Evolutionary conservation across 805 yeast genomes (phyloP), one percentile per base, ranked within the genome.

Genomic region (Cyberlindnera maritima): DNA sequence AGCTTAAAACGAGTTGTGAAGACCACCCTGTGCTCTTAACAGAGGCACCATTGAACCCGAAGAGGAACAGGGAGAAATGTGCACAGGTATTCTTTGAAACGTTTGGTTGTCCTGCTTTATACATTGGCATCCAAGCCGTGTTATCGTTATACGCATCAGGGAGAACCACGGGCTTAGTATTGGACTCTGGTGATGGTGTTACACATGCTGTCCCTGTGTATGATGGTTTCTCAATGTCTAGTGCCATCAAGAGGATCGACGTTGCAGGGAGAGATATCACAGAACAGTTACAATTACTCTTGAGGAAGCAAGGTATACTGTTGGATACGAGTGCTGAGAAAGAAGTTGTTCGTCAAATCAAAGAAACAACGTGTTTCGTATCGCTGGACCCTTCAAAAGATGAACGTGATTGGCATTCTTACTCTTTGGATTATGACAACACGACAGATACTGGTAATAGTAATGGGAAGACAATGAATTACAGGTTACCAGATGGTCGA

Each of bases 151-250:
- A 92, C 66, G 90, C 97, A 0, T 77, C 88, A 5, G 98, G 97
- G 0, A 70, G 88, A 54, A 91, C 97, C 8, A 90, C 96, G 0
- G 98, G 97, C 1, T 77, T 88, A 33, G 96, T 88, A 3, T 60
- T 92, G 12, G 97, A 91, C 60, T 78, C 85, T n/a, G 97, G 97
- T 5, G 97, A 91, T 64, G 97, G 97, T 4, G 96, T 89, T 21
- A 78, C 87, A 34, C 91, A 87, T 59, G 75, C 86, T 9, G 96
- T 89, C 2, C 97, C 97, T 0, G 88, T 92, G 0, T 92, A 80
- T 65, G 90, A 89, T 50, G 98, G 98, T 5, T 91, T 88, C 63
- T 74, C 91, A 12, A 62, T 91, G 14, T 83, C 91, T 0, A 73
- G 83, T 2, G 81, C 91, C 2, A 80, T 88, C 20, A 77, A 79